Evolutionary conservation across 2,329 filamentous ascomycete species (phyloP).

Genomic region (Colletotrichum sp.): DNA sequence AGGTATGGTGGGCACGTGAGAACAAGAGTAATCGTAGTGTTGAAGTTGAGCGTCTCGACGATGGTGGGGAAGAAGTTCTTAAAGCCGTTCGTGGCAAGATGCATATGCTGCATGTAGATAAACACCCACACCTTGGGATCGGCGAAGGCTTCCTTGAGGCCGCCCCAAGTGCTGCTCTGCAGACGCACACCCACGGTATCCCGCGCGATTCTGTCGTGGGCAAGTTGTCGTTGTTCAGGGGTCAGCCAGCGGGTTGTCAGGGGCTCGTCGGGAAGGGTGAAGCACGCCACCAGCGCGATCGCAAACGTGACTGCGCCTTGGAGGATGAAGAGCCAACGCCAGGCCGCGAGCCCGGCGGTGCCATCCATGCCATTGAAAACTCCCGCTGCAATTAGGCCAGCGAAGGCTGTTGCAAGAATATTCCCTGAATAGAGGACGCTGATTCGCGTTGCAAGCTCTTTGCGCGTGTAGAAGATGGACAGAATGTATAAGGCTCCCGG

Average conservation of each 20-base stretch:
- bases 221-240: constrained; percentile 41
- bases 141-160: constrained; percentile 43
- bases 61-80: constrained; percentile 46
- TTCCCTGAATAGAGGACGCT: constrained; percentile 49
- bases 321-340: constrained; percentile 39
- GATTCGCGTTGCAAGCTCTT: constrained; percentile 47
- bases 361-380: constrained; percentile 39
- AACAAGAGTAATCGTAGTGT: constrained; percentile 44
- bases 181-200: constrained; percentile 30
- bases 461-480: constrained; percentile 59
- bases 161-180: constrained; percentile 38
- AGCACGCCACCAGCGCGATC: constrained; percentile 33
- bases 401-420: constrained; percentile 40
- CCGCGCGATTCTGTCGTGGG: constrained; percentile 40
- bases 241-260: constrained; percentile 40
- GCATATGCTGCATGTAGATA: constrained; percentile 52
- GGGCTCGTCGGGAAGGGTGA: constrained; percentile 41
- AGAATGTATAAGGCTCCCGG: constrained; percentile 43
- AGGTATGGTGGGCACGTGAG: constrained; percentile 50
- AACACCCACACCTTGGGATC: constrained; percentile 52
- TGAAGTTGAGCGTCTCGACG: constrained; percentile 42
- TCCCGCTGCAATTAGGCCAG: constrained; percentile 47
- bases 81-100: constrained; percentile 48
- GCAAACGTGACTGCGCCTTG: constrained; percentile 31
- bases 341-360: constrained; percentile 26